Base-by-base conservation (phyloP, 2,329 filamentous ascomycete genomes). In the Stachybotrys elegans region DNA sequence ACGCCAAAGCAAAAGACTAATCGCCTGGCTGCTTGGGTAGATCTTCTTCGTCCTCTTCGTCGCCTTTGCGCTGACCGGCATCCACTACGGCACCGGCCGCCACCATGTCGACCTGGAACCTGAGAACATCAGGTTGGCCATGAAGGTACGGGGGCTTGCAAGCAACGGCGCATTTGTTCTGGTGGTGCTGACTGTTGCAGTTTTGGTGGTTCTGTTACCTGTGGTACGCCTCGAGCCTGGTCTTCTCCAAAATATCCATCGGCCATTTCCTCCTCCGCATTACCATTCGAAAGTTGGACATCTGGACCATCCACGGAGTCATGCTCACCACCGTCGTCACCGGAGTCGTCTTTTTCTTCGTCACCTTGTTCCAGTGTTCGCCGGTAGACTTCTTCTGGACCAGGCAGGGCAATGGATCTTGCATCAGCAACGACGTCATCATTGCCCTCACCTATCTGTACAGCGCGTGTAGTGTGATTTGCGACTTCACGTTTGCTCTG, bases 371-470 rank as follows among this genome's bases (percentile, higher is more conserved):
- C 38, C 67, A 70, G 46, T 71, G 68, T 51, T 44, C 50, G 4
- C 68, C 68, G 1, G 56, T 70, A 16, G 61, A 59, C 8, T 67
- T 53, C 45, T 72, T 68, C 53, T 71, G 69, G 69, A 52, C 68
- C 53, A 59, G 59, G 42, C 39, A 52, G 12, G 54, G 58, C 14
- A 36, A 47, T 0, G 67, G 70, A 4, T 51, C 31, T 5, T 73
- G 71, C 49, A 54, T 74, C 20, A 48, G 60, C 22, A 50, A 61
- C 6, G 60, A 68, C 2, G 62, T 74, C 43, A 69, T 83, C 22
- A 72, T 76, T 43, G 68, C 61, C 19, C 66, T 80, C 23, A 74
- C 71, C 6, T 76, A 77, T 45, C 56, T 74, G 3, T 77, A 78
- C 56, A 76, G 73, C 49, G 68, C 62, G 3, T 63, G 69, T 20